Conservation (phyloP, 805 yeast species). For the Dipodascus geniculatus region DNA sequence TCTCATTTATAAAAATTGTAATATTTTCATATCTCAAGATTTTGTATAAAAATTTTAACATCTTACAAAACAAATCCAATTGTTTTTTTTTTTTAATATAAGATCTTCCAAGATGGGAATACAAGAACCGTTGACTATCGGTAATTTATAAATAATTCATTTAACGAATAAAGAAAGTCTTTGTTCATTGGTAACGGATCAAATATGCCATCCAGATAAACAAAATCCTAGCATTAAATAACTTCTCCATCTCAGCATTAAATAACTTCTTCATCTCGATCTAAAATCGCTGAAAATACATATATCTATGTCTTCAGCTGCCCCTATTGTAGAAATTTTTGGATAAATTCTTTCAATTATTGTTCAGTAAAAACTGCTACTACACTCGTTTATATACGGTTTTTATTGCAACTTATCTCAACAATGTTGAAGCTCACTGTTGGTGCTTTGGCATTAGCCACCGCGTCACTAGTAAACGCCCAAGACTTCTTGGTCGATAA, state of each 20-base stretch:
- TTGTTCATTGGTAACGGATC: too few species aligned
- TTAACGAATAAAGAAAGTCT: too few species aligned
- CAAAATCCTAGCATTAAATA: background rate
- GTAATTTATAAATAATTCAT: too few species aligned
- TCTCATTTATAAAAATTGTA: too few species aligned
- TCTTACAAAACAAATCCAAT: too few species aligned
- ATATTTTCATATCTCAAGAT: too few species aligned
- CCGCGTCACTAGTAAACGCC: background rate
- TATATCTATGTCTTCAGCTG: background rate
- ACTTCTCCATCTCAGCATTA: background rate
- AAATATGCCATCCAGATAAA: background rate
- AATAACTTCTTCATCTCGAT: background rate
- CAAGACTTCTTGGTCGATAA: background rate
- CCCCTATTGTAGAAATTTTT: background rate
- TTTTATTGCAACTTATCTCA: background rate
- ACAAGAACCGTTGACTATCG: too few species aligned
- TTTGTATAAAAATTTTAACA: too few species aligned
- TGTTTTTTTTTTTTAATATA: too few species aligned
- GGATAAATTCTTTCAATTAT: background rate
- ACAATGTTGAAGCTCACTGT: background rate
- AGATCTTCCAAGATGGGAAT: too few species aligned
- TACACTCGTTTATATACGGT: background rate
- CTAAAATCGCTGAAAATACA: background rate
- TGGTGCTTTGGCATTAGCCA: conserved; percentile 1
- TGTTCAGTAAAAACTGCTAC: background rate